These are phyloP conservation scores for Ustilago hordei DNA, from an alignment of 1,284 basidiomycete species.

Conservation along the genomic window DNA sequence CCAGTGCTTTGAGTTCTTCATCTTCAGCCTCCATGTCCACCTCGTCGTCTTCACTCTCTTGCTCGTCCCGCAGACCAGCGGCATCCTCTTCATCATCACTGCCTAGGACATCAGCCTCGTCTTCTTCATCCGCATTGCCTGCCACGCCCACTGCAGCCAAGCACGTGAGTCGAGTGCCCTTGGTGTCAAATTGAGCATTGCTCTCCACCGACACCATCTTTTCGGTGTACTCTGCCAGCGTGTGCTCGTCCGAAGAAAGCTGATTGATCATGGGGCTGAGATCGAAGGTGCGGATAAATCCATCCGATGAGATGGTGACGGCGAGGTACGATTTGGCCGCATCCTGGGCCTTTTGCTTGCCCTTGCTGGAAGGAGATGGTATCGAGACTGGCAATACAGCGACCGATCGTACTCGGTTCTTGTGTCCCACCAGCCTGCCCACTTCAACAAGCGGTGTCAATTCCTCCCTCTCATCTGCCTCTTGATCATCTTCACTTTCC, in stretches of 20 bases:
- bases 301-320: conserved; percentile 67
- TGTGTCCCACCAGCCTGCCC: conserved; percentile 61
- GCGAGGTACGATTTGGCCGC: conserved; percentile 35
- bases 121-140: conserved; percentile 25
- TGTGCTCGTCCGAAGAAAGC: conserved; percentile 11
- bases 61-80: conserved; percentile 16
- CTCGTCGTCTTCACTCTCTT: conserved; percentile 43
- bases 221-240: conserved; percentile 15
- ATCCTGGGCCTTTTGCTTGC: conserved; percentile 20
- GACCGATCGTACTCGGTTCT: conserved; percentile 61
- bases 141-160: conserved; percentile 59
- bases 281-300: conserved; percentile 64
- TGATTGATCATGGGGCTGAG: conserved; percentile 39
- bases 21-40: conserved; percentile 48
- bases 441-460: conserved; percentile 50
- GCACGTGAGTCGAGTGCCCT: conserved; percentile 64
- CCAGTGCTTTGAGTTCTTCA: conserved; percentile 49
- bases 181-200: conserved; percentile 58
- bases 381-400: conserved; percentile 38
- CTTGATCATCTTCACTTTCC: conserved; percentile 18
- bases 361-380: conserved; percentile 8
- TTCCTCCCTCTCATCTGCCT: conserved; percentile 40
- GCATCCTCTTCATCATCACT: conserved; percentile 38
- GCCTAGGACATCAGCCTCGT: conserved; percentile 40
- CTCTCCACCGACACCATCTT: conserved; percentile 34